Conservation (phyloP, 2,329 filamentous ascomycete species). For the Penicillium sp. region DNA sequence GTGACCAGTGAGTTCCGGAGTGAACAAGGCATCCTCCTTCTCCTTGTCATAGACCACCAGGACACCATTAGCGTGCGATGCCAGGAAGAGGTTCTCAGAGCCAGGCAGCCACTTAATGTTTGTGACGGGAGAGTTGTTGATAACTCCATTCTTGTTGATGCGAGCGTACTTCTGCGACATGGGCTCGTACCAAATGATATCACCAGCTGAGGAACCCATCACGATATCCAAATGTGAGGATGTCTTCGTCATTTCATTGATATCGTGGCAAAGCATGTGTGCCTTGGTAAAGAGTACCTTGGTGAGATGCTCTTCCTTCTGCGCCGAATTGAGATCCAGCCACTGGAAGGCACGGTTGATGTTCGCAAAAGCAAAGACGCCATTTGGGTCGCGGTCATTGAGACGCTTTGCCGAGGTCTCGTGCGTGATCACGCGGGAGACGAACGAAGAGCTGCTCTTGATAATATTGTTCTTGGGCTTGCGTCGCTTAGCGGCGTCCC, state of each 20-base stretch:
- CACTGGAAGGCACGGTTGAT: slow-evolving; percentile 95
- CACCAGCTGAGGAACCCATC: slow-evolving; percentile 94
- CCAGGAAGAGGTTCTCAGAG: slow-evolving; percentile 90
- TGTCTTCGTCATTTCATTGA: slow-evolving; percentile 83
- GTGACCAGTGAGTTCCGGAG: slow-evolving; percentile 62
- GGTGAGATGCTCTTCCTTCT: slow-evolving; percentile 82
- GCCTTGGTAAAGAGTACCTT: slow-evolving; percentile 98
- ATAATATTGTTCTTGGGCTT: slow-evolving; percentile 99
- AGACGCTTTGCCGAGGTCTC: slow-evolving; percentile 80
- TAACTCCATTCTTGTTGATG: slow-evolving; percentile 94
- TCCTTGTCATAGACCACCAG: slow-evolving; percentile 97
- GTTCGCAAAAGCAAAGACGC: slow-evolving; percentile 90
- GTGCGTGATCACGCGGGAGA: slow-evolving; percentile 92
- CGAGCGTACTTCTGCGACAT: slow-evolving; percentile 94
- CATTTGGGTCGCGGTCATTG: slow-evolving; percentile 76
- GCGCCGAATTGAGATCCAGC: slow-evolving; percentile 79
- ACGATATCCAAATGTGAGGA: slow-evolving; percentile 83
- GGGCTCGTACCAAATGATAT: slow-evolving; percentile 98
- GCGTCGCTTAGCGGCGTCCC: slow-evolving; percentile 72
- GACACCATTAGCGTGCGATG: slow-evolving; percentile 88
- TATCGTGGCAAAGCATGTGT: slow-evolving; percentile 91
- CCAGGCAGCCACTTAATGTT: slow-evolving; percentile 93
- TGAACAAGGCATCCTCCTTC: slow-evolving; percentile 84
- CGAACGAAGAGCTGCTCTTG: slow-evolving; percentile 98
- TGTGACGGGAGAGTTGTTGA: slow-evolving; percentile 83